phyloP scores from a whole-genome alignment of 2,329 filamentous ascomycete genomes.

The Neofusicoccum sp. region DNA sequence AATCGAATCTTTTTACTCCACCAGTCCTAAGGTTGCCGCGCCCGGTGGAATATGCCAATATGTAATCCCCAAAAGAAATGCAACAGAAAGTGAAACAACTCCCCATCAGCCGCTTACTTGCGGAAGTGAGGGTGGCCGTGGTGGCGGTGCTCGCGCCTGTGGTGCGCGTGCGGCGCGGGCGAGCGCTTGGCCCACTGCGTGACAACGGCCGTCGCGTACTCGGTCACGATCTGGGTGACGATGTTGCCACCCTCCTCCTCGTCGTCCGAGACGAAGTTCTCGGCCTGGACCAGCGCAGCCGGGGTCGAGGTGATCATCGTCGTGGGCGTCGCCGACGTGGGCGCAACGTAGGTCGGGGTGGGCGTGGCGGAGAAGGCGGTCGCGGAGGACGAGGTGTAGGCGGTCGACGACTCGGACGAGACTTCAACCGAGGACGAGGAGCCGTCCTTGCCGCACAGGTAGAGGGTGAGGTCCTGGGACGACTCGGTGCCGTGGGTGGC shows the following conservation, averaged over 20 bases:
- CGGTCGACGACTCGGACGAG: conserved; percentile 16
- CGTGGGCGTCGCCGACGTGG: conserved; percentile 19
- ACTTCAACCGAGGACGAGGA: neutral
- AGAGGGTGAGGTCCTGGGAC: conserved; percentile 15
- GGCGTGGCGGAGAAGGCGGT: conserved; percentile 19
- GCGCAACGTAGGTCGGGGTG: conserved; percentile 6
- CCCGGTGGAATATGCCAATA: neutral
- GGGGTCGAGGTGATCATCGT: conserved; percentile 26
- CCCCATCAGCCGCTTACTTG: conserved; percentile 1
- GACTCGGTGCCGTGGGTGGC: conserved; percentile 26
- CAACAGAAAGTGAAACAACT: neutral
- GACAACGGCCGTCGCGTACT: conserved; percentile 22
- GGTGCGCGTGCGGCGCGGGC: conserved; percentile 18
- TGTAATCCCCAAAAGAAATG: conserved; percentile 2
- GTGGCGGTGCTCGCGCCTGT: conserved; percentile 36
- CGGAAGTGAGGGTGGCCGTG: conserved; percentile 21
- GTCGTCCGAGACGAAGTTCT: conserved; percentile 25
- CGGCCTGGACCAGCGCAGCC: conserved; percentile 30
- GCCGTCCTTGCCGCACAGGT: conserved; percentile 19
- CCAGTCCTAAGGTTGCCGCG: neutral
- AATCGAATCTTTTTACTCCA: neutral
- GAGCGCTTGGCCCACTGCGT: conserved; percentile 23
- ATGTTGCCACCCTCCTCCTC: conserved; percentile 1
- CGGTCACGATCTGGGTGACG: conserved; percentile 26
- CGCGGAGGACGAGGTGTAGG: conserved; percentile 18